These are phyloP conservation scores for Atractiella rhizophila DNA, from an alignment of 768 basidiomycete species.

Conservation along the genomic window DNA sequence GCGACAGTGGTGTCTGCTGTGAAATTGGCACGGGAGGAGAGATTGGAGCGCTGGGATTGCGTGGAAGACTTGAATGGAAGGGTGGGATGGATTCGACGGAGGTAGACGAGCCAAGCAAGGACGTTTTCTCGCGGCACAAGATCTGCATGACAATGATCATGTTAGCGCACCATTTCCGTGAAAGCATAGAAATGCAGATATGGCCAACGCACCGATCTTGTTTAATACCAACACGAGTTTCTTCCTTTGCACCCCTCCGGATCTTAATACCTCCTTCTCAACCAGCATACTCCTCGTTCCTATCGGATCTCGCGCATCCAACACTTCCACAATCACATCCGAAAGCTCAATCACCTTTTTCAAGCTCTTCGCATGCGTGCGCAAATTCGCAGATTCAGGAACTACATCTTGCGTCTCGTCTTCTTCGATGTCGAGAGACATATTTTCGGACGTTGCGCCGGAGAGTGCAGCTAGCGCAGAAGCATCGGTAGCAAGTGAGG, in stretches of 20 bases:
- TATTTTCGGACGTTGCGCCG: constrained; percentile 7
- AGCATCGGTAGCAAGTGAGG: constrained; percentile 16
- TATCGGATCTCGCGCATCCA: constrained; percentile 87
- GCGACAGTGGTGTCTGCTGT: constrained; percentile 20
- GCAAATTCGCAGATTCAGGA: constrained; percentile 12
- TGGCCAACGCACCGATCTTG: constrained; percentile 55
- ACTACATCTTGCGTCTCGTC: constrained; percentile 2
- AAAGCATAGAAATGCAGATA: neutral
- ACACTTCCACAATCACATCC: constrained; percentile 54
- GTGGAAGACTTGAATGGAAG: constrained; percentile 69
- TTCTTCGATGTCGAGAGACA: constrained; percentile 3
- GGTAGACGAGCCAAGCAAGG: constrained; percentile 63
- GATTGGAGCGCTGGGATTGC: constrained; percentile 50
- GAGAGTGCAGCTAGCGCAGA: constrained; percentile 14
- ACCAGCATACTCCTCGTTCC: constrained; percentile 75
- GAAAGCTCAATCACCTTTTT: constrained; percentile 82
- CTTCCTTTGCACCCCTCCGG: constrained; percentile 42
- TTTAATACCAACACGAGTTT: constrained; percentile 82
- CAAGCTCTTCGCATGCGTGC: constrained; percentile 23
- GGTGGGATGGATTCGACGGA: constrained; percentile 79
- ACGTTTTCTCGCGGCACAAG: constrained; percentile 70
- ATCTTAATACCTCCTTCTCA: constrained; percentile 41
- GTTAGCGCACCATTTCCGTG: neutral
- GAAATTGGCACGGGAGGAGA: constrained; percentile 33
- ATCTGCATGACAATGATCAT: constrained; percentile 36